Base-by-base conservation (phyloP, 2,329 filamentous ascomycete genomes). In the Penicillium janthinellum region DNA sequence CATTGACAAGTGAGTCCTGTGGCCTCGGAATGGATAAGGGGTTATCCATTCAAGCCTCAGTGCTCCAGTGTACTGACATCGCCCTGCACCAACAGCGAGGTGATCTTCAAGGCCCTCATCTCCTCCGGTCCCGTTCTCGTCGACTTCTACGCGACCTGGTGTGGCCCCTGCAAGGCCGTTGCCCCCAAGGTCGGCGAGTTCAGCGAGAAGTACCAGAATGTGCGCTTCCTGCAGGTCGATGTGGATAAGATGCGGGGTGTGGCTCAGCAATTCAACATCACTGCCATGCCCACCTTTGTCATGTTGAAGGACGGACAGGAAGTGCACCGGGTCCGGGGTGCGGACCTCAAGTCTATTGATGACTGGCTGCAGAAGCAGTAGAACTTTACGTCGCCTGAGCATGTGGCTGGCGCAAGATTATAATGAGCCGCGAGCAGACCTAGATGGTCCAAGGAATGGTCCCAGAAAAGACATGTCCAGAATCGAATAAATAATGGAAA, bases 61-160 rank as follows among this genome's bases (percentile, higher is more conserved):
- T 5, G 34, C 17, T 4, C 11, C 10, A 39, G 12, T 12, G 25
- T 17, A 8, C 25, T 38, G 39, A 56, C 59, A 59, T 57, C 14
- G 11, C 31, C 15, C 8, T 37, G 44, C 15, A 61, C 57, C 59
- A 88, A 84, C 67, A 86, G 84, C 74, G 74, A 80, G 48, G 86
- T 86, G 56, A 91, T 86, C 75, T 81, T 87, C 65, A 76, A 79
- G 39, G 84, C 84, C 56, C 54, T 70, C 59, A 75, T 77, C 57
- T 78, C 82, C 58, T 74, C 82, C 64, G 76, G 73, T 28, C 79
- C 91, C 64, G 77, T 80, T 56, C 75, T 83, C 57, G 76, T 82
- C 68, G 82, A 84, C 71, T 83, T 82, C 77, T 82, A 81, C 70
- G 82, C 82, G 14, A 80, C 80, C 63, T 86, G 84, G 83, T 85